Percentiles rank a stretch among this genome's conserved stretches.
Evolutionary conservation across 495 filamentous ascomycete genomes (phyloP).

Genomic region (Pyrenula aspistea): DNA sequence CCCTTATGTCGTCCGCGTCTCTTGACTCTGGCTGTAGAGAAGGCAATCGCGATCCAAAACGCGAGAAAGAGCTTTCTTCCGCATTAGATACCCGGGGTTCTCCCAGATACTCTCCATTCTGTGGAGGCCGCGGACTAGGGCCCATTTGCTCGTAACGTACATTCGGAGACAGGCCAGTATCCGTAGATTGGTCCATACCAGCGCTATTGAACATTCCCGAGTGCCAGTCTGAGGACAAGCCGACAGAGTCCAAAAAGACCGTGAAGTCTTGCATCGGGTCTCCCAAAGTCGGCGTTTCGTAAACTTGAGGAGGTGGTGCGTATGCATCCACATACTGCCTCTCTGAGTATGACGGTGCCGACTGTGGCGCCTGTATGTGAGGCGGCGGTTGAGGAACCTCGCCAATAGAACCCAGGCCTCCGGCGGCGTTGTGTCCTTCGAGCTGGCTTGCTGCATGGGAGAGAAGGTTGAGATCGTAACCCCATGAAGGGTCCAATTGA

Average conservation of each 20-base stretch:
- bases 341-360: not conserved
- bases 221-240: constrained; percentile 38
- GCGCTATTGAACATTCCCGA: constrained; percentile 35
- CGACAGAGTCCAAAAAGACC: constrained; percentile 36
- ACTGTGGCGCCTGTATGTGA: not conserved
- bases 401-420: constrained; percentile 26
- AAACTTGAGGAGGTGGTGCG: not conserved
- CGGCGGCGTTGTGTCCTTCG: constrained; percentile 29
- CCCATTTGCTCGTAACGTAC: constrained; percentile 27
- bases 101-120: constrained; percentile 25
- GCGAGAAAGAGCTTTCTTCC: constrained; percentile 1
- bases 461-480: constrained; percentile 35
- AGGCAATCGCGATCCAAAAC: constrained; percentile 8
- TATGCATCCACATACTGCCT: not conserved
- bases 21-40: constrained; percentile 3
- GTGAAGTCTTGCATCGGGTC: constrained; percentile 39
- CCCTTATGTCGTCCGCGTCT: not conserved
- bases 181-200: constrained; percentile 20
- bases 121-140: constrained; percentile 17
- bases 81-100: constrained; percentile 16
- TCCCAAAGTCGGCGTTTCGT: constrained; percentile 32
- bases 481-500: constrained; percentile 39
- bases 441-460: constrained; percentile 39
- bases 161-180: constrained; percentile 24
- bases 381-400: constrained; percentile 20